phyloP scores from a whole-genome alignment of 148 eudicot genomes.

The Spergularia marina region DNA sequence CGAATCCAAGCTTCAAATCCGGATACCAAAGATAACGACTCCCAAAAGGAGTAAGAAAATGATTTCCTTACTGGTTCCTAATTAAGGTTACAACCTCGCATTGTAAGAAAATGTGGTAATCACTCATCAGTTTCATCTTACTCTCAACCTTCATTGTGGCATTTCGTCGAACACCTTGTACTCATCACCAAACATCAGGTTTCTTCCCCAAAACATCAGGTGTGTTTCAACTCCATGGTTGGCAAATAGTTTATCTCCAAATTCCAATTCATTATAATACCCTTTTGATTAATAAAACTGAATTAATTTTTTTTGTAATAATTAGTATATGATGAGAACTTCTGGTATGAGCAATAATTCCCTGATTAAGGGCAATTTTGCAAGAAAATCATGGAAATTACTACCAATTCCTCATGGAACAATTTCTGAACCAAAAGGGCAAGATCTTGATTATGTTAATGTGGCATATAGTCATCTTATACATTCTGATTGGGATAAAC shows the following conservation, averaged over 20 bases:
- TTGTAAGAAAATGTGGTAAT: not conserved
- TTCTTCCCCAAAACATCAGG: not conserved
- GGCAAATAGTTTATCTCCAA: not conserved
- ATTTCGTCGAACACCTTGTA: slow-evolving; percentile 8
- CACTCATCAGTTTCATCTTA: too few species aligned
- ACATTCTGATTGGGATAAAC: slow-evolving; percentile 70
- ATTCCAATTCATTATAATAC: not conserved
- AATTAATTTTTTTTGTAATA: not conserved
- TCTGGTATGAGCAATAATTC: slow-evolving; percentile 9
- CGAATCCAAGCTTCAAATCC: too few species aligned
- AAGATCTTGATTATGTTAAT: slow-evolving; percentile 76
- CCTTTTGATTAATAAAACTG: not conserved
- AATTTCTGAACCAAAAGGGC: slow-evolving; percentile 63
- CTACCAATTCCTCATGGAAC: slow-evolving; percentile 72
- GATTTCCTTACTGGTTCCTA: too few species aligned
- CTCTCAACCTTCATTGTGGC: not conserved
- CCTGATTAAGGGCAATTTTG: slow-evolving; percentile 9
- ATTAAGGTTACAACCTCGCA: not conserved
- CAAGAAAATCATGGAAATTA: slow-evolving; percentile 29
- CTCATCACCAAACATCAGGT: not conserved
- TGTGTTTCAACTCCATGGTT: not conserved
- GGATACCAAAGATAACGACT: too few species aligned
- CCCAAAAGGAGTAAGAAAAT: not conserved
- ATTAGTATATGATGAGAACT: slow-evolving; percentile 18
- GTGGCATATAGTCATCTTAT: slow-evolving; percentile 75